Base-by-base conservation (phyloP, 176 grass and related monocot genomes). In the Oryza officinalis region DNA sequence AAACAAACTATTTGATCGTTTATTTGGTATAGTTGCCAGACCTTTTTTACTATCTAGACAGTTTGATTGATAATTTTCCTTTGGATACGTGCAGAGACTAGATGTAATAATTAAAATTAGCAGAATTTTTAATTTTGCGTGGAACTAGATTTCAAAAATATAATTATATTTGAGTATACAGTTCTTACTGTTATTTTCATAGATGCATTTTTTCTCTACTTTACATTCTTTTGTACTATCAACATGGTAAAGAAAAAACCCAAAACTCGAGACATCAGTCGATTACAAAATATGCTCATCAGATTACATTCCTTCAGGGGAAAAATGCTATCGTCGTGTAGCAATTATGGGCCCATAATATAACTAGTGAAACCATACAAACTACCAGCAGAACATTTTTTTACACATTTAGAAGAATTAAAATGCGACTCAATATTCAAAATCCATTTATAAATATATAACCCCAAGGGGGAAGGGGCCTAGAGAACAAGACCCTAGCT, bases 401-500 rank as follows among this genome's bases (percentile, higher is more conserved):
- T 20, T 54, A 54, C 18, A 54, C 50, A 8, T 1, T 54, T 54
- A n/a, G 52, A 57, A n/a, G 6, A 57, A n/a, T 9, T n/a, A 57
- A n/a, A 22, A 57, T 57, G 52, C 6, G n/a, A 57, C 18, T 57
- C 9, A 57, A 57, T 20, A n/a, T 4, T 57, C 52, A 46, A 11
- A 49, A 2, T 45, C 35, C 22, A 80, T 74, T 82, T 86, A 83
- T 86, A 79, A 79, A 75, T 91, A 38, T 18, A 54, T 45, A 64
- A 13, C 43, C 31, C 47, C 32, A 67, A 38, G 79, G 50, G 52
- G 20, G 7, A 9, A 57, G 52, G 73, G 76, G 41, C 76, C 70
- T 75, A 69, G n/a, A 65, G 26, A 69, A 23, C 68, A 40, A 68
- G 75, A 57, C 75, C 81, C 81, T 84, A 88, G 78, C 86, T 60